Conservation (phyloP, 2,329 filamentous ascomycete species). For the Nemania serpens region DNA sequence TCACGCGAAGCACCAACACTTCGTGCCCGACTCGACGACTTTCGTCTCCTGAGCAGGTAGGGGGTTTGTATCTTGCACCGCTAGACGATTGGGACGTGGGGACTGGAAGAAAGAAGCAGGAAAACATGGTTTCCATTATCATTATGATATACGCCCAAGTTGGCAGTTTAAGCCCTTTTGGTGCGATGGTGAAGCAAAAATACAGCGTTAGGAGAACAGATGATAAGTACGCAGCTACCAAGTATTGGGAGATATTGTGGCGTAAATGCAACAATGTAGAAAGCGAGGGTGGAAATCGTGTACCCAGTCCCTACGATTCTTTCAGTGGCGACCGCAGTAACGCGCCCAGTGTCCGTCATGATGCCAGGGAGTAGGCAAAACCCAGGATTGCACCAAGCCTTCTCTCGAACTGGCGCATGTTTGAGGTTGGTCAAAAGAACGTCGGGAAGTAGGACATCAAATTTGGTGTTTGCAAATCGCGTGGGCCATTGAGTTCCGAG, state of each 20-base stretch:
- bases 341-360: neutral
- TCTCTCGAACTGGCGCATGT: slow-evolving; percentile 2
- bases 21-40: neutral
- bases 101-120: neutral
- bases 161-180: neutral
- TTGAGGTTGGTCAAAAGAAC: slow-evolving; percentile 4
- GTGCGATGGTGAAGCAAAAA: neutral
- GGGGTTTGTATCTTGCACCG: neutral
- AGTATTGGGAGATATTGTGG: neutral
- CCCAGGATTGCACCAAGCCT: slow-evolving; percentile 1
- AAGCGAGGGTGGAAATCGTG: neutral
- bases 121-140: neutral
- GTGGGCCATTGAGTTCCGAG: neutral
- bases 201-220: neutral
- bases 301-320: neutral
- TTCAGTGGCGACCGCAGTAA: neutral
- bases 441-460: neutral
- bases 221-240: no score
- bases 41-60: neutral
- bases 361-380: slow-evolving; percentile 7
- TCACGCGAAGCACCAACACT: neutral
- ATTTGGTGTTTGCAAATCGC: neutral
- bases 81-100: neutral
- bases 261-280: neutral
- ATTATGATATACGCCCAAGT: neutral